Evolutionary conservation across 768 basidiomycete genomes (phyloP), one percentile per base, ranked within the genome.

Genomic region (Tulasnella sp.): DNA sequence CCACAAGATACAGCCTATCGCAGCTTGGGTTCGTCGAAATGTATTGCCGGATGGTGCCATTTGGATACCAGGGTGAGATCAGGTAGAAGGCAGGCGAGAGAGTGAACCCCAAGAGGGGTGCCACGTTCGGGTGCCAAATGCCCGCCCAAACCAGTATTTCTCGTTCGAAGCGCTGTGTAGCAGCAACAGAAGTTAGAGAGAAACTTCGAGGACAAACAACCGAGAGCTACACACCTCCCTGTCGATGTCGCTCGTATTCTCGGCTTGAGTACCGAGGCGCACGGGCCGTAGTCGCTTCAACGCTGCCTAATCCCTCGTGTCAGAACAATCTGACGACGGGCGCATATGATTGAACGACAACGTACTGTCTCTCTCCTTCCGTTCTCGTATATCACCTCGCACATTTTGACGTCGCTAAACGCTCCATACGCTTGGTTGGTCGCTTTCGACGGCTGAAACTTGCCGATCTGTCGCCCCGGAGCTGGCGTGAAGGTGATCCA

Each of bases 391-490:
- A 68, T 68, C 31, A 68, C 62, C 18, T 68, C 62, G 27, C 62
- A 68, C 62, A 68, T 68, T 12, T 68, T 68, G 62, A 68, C 62
- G 31, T 68, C 62, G 12, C 62, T 68, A 36, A 68, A 68, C 27
- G 62, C 62, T 68, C 62, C 62, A 27, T 68, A 68, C 62, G 62
- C 62, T 18, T 68, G 62, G 34, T 68, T 68, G 31, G 62, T 68
- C 62, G 62, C 62, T 68, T 68, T 68, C 62, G 62, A 12, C 21
- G 62, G 62, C 9, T 68, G 62, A 18, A 68, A 68, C 36, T 68
- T 68, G 27, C 62, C 62, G 27, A 36, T 16, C 18, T 68, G 62
- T 68, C 62, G 62, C 5, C 62, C 62, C 12, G 31, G 31, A 27
- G 31, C 62, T 36, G 62, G 62, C 14, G 31, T 68, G 62, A 68